Evolutionary conservation across 176 grass and related monocot species (phyloP), one percentile per base, ranked within the genome.

Genomic region (Oryza glumipatula): DNA sequence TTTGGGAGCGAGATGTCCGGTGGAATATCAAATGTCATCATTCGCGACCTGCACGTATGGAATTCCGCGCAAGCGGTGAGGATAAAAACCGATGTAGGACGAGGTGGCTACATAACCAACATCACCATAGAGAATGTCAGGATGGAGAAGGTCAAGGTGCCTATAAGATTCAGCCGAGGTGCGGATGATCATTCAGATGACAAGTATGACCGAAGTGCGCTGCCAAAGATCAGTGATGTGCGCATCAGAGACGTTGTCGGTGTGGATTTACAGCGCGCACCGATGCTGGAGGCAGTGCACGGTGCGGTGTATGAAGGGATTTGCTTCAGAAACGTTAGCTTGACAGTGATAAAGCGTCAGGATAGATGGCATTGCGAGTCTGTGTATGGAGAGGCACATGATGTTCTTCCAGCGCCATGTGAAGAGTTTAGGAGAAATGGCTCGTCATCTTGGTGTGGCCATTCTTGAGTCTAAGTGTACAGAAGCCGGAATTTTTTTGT

Each of bases 1-100:
- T 90, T 98, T 12, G 95, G 95, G 60, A 95, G 93, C 1, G 95
- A 98, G 84, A 98, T 98, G 93, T 98, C 96, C 0, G 93, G 96
- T 7, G 96, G 93, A 24, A 91, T 98, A 72, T 92, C 87, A 12
- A 88, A 94, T 30, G 76, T 98, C 14, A 56, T 90, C 15, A 88
- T 95, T 11, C 78, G 83, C 14, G 85, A 90, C 60, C 79, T 98
- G 47, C 87, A 93, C 3, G 49, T 95, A 35, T 98, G 93, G 89
- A 91, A 90, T 23, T 98, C 93, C 0, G 91, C 95, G 2, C 87
- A 91, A 2, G 95, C 85, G 0, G 87, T 94, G 61, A 81, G 89
- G 68, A 39, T 98, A 43, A 98, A 98, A 61, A 90, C 93, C 0
- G 95, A 98, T 33, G 30, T 74, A 64, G 93, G 91, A 1, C 84